Conservation (phyloP, 1,284 basidiomycete species). For the Cryptococcus floricola region DNA sequence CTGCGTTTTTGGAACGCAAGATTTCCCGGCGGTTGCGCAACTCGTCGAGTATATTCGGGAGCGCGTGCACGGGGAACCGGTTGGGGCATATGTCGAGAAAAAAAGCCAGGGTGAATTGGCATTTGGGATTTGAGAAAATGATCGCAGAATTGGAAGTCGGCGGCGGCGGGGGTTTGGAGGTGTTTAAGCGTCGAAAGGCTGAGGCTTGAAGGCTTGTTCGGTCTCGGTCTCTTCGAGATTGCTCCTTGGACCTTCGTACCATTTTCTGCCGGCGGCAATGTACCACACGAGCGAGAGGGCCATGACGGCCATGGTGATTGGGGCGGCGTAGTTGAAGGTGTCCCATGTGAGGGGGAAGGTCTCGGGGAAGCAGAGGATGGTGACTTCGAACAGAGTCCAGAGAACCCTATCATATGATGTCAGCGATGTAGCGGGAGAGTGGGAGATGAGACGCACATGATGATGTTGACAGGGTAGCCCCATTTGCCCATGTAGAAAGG, state of each 20-base stretch:
- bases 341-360: conserved; percentile 22
- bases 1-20: too few species aligned
- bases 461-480: conserved; percentile 31
- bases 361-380: conserved; percentile 32
- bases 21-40: too few species aligned
- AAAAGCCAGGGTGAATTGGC: too few species aligned
- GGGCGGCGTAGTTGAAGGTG: conserved; percentile 26
- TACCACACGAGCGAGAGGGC: conserved; percentile 50
- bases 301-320: conserved; percentile 48
- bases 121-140: too few species aligned
- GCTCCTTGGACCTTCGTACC: conserved; percentile 49
- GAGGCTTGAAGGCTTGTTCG: too few species aligned
- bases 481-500: conserved; percentile 39
- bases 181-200: too few species aligned
- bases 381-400: conserved; percentile 32
- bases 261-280: conserved; percentile 45
- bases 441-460: conserved; percentile 26
- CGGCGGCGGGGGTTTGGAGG: too few species aligned
- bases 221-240: conserved; percentile 6
- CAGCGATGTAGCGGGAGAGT: background rate
- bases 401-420: conserved; percentile 10
- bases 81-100: too few species aligned
- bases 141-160: too few species aligned
- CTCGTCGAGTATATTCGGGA: too few species aligned
- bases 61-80: too few species aligned